Base-by-base conservation (phyloP, 208 protist genomes). In the Acanthamoeba castellanii region DNA sequence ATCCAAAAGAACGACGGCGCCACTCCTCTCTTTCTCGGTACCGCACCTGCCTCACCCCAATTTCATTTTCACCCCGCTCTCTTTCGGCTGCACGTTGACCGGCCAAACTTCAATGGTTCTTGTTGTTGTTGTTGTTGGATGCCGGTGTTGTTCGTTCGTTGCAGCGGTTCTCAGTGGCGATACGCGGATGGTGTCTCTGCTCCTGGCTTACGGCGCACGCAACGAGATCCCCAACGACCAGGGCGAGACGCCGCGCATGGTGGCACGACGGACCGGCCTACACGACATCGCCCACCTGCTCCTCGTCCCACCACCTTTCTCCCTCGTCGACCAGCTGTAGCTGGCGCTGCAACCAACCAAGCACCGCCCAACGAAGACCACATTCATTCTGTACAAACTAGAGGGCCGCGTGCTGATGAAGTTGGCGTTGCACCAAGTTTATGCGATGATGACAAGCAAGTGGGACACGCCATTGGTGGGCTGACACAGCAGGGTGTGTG, bases 1-100 rank as follows among this genome's bases (percentile, higher is more conserved):
- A 64, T 30, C 32, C 59, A 64, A 42, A 91, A 72, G 84, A 32
- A 70, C 57, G 84, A 70, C 84, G 84, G 84, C 84, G 50, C 59
- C 57, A 91, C 84, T 0, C 30, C 84, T 18, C 84, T 91, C 59
- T 91, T 72, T 5, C 27, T 70, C 20, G 84, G 57, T 91, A n/a
- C 70, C 37, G 84, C 16, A 55, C 7, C 50, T 18, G n/a, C 14
- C 47, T 57, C 45, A 14, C 30, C 68, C 13, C 3, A 1, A 16
- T 45, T 42, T 34, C 34, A 8, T 1, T 22, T 1, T 45, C 8
- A 9, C 25, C 7, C 64, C 64, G 34, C 45, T 42, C 64, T n/a
- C 8, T 18, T 1, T 14, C 50, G 50, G 13, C 0, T 18, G 13
- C 13, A 0, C 50, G 50, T 6, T 11, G 7, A 18, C 50, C 50